These are phyloP conservation scores for Dioscorea dumetorum DNA, from an alignment of 106 monocot genomes.

Conservation along the genomic window DNA sequence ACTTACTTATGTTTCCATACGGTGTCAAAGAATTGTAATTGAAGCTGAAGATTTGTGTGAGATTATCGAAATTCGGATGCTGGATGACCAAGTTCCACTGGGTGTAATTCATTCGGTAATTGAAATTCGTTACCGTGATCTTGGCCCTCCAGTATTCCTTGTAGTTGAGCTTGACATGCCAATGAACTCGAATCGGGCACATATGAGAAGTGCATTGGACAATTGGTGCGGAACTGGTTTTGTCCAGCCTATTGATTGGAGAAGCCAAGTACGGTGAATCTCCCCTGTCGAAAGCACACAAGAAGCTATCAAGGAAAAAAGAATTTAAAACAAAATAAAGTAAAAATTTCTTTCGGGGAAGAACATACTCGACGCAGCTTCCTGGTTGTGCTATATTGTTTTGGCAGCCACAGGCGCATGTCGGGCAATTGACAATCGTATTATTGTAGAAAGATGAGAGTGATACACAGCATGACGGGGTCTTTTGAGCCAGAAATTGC, in stretches of 20 bases:
- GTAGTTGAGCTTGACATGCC: constrained; percentile 59
- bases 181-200: constrained; percentile 55
- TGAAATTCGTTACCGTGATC: constrained; percentile 54
- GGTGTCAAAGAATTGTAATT: constrained; percentile 54
- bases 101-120: constrained; percentile 53
- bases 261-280: constrained; percentile 45
- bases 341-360: neutral
- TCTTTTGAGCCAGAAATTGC: constrained; percentile 71
- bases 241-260: constrained; percentile 24
- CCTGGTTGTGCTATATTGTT: constrained; percentile 70
- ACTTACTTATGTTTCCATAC: constrained; percentile 46
- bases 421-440: constrained; percentile 77
- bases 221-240: constrained; percentile 24
- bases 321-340: neutral
- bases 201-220: constrained; percentile 59
- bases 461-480: constrained; percentile 81
- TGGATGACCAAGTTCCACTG: constrained; percentile 56
- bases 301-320: neutral
- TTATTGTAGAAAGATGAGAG: constrained; percentile 94
- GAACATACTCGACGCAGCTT: constrained; percentile 81
- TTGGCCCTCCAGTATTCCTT: constrained; percentile 61
- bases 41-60: constrained; percentile 47
- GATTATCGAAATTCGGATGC: constrained; percentile 60
- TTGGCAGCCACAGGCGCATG: constrained; percentile 77
- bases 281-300: constrained; percentile 22